Base-by-base conservation (phyloP, 192 early-diverging fungal species). In the Coemansia sp. region DNA sequence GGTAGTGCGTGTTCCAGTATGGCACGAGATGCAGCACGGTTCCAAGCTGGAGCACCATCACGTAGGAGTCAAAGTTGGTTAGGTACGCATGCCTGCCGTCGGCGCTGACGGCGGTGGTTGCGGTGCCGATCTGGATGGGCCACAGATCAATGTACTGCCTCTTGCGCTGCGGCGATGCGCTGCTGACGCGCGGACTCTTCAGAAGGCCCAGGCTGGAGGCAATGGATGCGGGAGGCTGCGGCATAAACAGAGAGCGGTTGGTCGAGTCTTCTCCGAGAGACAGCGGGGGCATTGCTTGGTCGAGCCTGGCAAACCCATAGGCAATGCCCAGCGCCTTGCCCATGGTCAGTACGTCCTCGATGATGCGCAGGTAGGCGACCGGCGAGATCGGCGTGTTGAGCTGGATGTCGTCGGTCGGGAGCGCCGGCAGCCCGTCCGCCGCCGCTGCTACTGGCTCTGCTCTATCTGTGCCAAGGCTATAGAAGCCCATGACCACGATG, bases 21-120 rank as follows among this genome's bases (percentile, higher is more conserved):
- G 87, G 87, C 9, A 89, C 89, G 85, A 90, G 84, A 43, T 90
- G 86, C 51, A 92, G 64, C 26, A 92, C 89, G 10, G 88, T 89
- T 18, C 88, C 91, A 56, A 92, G 84, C 75, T 92, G 91, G 45
- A 92, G 71, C 9, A 92, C 89, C 87, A 90, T 86, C 35, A 90
- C 86, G 64, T 90, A 90, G 0, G 89, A 88, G 56, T 89, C 87
- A 81, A 92, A 89, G 46, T 87, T 86, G 63, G 76, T 84, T 61
- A 73, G 72, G 71, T 68, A 80, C 41, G 70, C 66, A 16, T 68
- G 51, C 61, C 66, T 69, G 60, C 77, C 76, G 36, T 60, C 56
- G 33, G 45, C 44, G 21, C 21, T 30, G 1, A 34, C 62, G 15
- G 46, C 65, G 6, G 49, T 52, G 9, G 79, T 60, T 6, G 67